Conservation (phyloP, 208 protist species). For the Wallacemonas collosoma region DNA sequence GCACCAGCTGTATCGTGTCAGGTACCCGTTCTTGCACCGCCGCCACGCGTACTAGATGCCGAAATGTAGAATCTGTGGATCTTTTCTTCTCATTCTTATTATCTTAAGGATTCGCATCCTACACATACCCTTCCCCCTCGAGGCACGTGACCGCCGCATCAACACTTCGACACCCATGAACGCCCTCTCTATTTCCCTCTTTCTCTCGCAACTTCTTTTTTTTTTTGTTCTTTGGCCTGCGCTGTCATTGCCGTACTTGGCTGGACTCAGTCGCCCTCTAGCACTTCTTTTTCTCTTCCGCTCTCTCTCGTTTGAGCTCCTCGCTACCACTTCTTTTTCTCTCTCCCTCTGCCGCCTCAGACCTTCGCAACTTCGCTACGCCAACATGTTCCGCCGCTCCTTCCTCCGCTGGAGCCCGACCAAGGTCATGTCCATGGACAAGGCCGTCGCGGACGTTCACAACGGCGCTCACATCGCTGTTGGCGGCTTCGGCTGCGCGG, state of each 20-base stretch:
- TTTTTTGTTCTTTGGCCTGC: slow-evolving; percentile 11
- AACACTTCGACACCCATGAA: no score
- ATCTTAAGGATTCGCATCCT: no score
- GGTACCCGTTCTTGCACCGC: no score
- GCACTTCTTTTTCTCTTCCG: slow-evolving; percentile 1
- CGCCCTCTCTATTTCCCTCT: neutral
- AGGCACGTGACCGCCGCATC: no score
- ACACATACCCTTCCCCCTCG: no score
- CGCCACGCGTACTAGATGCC: no score
- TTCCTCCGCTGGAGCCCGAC: slow-evolving; percentile 49
- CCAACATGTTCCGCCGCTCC: slow-evolving; percentile 67
- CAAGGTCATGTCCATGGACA: slow-evolving; percentile 76
- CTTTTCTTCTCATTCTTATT: no score
- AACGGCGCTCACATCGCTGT: slow-evolving; percentile 76
- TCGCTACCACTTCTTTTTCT: neutral
- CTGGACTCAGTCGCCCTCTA: neutral
- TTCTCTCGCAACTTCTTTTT: slow-evolving; percentile 15
- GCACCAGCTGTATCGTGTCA: no score
- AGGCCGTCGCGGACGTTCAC: slow-evolving; percentile 78
- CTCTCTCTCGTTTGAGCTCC: slow-evolving; percentile 8
- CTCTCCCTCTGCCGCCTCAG: neutral
- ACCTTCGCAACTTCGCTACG: neutral
- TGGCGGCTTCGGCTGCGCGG: slow-evolving; percentile 96
- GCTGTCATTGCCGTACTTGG: slow-evolving; percentile 3
- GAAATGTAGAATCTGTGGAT: no score